Evolutionary conservation across 148 eudicot species (phyloP).

Genomic region (Amaranthus hypochondriacus): DNA sequence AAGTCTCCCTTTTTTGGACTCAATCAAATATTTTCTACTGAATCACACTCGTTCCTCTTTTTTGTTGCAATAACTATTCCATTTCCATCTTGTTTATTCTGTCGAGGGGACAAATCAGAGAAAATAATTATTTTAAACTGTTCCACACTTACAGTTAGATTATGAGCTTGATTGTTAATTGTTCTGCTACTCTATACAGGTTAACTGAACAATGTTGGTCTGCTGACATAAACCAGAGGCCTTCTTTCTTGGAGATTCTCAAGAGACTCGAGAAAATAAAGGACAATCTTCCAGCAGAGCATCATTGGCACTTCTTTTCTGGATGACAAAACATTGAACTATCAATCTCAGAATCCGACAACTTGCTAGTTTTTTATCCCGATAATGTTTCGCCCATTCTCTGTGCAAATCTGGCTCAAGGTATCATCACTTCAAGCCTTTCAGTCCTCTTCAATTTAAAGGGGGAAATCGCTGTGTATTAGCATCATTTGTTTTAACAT

Average conservation of each 20-base stretch:
- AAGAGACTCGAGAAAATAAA: conserved; percentile 79
- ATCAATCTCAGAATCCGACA: neutral
- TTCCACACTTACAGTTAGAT: too few relatives aligned
- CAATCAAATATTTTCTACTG: too few relatives aligned
- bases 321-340: conserved; percentile 26
- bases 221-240: conserved; percentile 71
- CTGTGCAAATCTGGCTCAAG: conserved; percentile 16
- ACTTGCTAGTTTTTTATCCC: conserved; percentile 1
- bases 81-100: too few relatives aligned
- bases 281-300: conserved; percentile 52
- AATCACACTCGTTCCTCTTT: too few relatives aligned
- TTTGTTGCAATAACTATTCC: too few relatives aligned
- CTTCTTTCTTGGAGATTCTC: conserved; percentile 82
- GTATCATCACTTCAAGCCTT: conserved; percentile 8
- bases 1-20: conserved; percentile 24
- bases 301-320: conserved; percentile 77
- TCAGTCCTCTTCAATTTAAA: conserved; percentile 12
- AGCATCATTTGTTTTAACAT: conserved; percentile 14
- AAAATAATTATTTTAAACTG: too few relatives aligned
- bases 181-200: conserved; percentile 32
- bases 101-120: too few relatives aligned
- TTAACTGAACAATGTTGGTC: conserved; percentile 81
- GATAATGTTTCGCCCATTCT: neutral
- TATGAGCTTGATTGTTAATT: too few relatives aligned
- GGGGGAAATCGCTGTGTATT: conserved; percentile 6